Base-by-base conservation (phyloP, 495 filamentous ascomycete species). In the Aspergillus kassunensis region DNA sequence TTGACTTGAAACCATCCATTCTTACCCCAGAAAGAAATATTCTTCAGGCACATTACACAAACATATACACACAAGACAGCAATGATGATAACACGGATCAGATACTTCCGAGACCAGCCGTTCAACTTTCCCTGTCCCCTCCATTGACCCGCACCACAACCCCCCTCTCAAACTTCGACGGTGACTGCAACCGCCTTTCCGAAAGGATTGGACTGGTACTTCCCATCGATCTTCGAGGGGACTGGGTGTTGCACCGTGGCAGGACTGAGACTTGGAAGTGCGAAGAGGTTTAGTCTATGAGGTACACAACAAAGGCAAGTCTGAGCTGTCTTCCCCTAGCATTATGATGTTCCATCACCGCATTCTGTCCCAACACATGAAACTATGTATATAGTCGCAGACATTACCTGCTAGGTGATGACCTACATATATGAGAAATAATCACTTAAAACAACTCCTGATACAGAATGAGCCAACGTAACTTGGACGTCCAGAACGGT, bases 381-480 rank as follows among this genome's bases (percentile, higher is more conserved):
- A n/a, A n/a, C n/a, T n/a, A n/a, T 37, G 4, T 15, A 40, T 40
- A 40, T 6, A 6, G 20, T 19, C 36, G 4, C 24, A 9, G 9
- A 27, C 24, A 27, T 27, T 9, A 27, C 9, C 4, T 27, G 4
- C 9, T 27, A 27, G 4, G 24, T 9, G 9, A 9, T 27, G 24
- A n/a, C n/a, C n/a, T n/a, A n/a, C n/a, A n/a, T n/a, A n/a, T n/a
- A n/a, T n/a, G n/a, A n/a, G n/a, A n/a, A n/a, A n/a, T n/a, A n/a
- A n/a, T n/a, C n/a, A n/a, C n/a, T n/a, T n/a, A n/a, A n/a, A n/a
- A n/a, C n/a, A n/a, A n/a, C n/a, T n/a, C n/a, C n/a, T n/a, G n/a
- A n/a, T n/a, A n/a, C n/a, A 79, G 77, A 78, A 78, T 73, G 73
- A 74, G 72, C 76, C 62, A 56, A 55, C 50, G 37, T n/a, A n/a